A percentile compares a stretch with the other conserved stretches of the same genome.
Conservation (phyloP, 2,329 filamentous ascomycete species). For the Ambrosiella cleistominuta region DNA sequence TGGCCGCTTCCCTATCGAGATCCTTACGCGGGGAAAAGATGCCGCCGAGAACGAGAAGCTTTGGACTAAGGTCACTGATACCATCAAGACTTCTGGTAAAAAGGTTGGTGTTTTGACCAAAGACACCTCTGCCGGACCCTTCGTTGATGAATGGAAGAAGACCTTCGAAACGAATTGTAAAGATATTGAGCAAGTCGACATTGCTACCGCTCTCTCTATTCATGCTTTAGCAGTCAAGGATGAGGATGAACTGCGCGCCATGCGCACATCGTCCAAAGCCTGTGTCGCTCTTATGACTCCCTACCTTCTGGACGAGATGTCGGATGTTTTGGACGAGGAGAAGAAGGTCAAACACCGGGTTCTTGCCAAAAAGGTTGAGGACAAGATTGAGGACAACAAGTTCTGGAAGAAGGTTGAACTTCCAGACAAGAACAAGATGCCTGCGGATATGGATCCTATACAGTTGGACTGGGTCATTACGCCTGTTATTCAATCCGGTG, state of each 20-base stretch:
- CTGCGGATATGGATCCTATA: conserved; percentile 66
- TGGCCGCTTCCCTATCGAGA: conserved; percentile 81
- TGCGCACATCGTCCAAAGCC: conserved; percentile 85
- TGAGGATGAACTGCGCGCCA: conserved; percentile 79
- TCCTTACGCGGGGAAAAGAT: conserved; percentile 83
- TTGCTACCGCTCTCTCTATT: conserved; percentile 62
- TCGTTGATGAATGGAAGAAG: conserved; percentile 93
- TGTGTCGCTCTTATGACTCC: conserved; percentile 89
- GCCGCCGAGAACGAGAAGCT: conserved; percentile 80
- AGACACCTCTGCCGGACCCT: conserved; percentile 69
- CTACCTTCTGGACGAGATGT: conserved; percentile 98
- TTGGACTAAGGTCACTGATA: conserved; percentile 65
- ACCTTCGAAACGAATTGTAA: conserved; percentile 60
- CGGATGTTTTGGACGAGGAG: conserved; percentile 81
- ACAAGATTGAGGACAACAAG: conserved; percentile 81
- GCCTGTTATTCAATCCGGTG: conserved; percentile 84
- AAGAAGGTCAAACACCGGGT: conserved; percentile 88
- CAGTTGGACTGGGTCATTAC: conserved; percentile 91
- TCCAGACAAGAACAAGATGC: conserved; percentile 56
- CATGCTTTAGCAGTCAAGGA: conserved; percentile 85
- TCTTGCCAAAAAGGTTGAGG: conserved; percentile 71
- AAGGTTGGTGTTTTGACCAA: conserved; percentile 80
- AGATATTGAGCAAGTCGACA: conserved; percentile 76
- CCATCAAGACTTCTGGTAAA: conserved; percentile 76
- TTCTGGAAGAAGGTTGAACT: conserved; percentile 74